Percentiles rank a stretch among this genome's conserved stretches.
phyloP scores from a whole-genome alignment of 169 alveolate species.

The Plasmodium yoelii region DNA sequence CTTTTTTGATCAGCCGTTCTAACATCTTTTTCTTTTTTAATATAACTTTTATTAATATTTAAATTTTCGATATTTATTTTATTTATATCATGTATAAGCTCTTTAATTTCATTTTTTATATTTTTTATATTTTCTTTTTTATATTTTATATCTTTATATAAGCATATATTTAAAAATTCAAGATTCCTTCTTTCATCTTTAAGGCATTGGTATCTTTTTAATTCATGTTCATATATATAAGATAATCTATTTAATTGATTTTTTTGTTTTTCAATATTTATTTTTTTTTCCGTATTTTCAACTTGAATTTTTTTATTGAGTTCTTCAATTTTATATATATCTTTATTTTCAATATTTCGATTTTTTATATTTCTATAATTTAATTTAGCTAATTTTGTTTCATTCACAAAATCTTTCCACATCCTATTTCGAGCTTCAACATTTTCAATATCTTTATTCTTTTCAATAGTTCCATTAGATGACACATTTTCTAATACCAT shows the following conservation, averaged over 20 bases:
- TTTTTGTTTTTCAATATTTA: slow-evolving; percentile 36
- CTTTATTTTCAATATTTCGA: slow-evolving; percentile 59
- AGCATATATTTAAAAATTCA: slow-evolving; percentile 56
- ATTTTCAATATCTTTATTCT: not conserved
- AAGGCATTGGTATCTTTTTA: slow-evolving; percentile 65
- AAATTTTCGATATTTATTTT: slow-evolving; percentile 61
- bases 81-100: slow-evolving; percentile 53
- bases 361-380: slow-evolving; percentile 38
- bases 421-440: not conserved
- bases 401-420: too few species aligned
- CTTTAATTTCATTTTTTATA: slow-evolving; percentile 61
- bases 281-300: slow-evolving; percentile 52
- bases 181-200: slow-evolving; percentile 71
- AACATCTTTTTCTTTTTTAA: slow-evolving; percentile 50
- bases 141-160: slow-evolving; percentile 65
- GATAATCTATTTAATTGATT: slow-evolving; percentile 39
- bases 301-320: slow-evolving; percentile 48
- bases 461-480: not conserved
- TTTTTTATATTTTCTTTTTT: slow-evolving; percentile 54
- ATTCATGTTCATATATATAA: slow-evolving; percentile 52
- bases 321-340: slow-evolving; percentile 63
- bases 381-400: slow-evolving; percentile 37
- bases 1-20: slow-evolving; percentile 37
- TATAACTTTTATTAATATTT: slow-evolving; percentile 40
- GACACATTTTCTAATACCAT: not conserved